Conservation (phyloP, 2,329 filamentous ascomycete species). For the Botrytis pseudocinerea region DNA sequence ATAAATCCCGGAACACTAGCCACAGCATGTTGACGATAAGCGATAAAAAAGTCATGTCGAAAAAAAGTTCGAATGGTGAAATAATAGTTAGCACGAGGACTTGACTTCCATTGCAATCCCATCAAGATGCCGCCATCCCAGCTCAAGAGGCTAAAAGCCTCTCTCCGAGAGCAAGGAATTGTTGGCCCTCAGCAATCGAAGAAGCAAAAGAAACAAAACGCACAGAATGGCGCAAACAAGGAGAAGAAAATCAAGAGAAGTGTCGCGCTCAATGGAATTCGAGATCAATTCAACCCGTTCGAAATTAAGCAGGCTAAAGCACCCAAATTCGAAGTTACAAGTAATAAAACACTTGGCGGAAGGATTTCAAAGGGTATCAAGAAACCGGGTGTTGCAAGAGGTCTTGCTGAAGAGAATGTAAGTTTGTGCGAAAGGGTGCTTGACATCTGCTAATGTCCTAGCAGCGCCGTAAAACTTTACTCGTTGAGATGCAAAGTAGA, state of each 20-base stretch:
- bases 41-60: slow-evolving; percentile 14
- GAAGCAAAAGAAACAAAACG: slow-evolving; percentile 80
- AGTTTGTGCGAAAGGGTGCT: slow-evolving; percentile 33
- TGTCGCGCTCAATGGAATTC: slow-evolving; percentile 78
- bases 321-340: slow-evolving; percentile 84
- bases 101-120: background rate
- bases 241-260: slow-evolving; percentile 77
- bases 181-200: slow-evolving; percentile 92
- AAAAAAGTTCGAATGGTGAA: slow-evolving; percentile 12
- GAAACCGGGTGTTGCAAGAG: slow-evolving; percentile 81
- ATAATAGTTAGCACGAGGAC: background rate
- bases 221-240: slow-evolving; percentile 62
- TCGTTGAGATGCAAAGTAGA: slow-evolving; percentile 73
- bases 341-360: slow-evolving; percentile 53
- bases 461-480: slow-evolving; percentile 28
- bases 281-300: slow-evolving; percentile 97
- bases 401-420: slow-evolving; percentile 81
- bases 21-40: slow-evolving; percentile 14
- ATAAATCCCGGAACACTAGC: background rate
- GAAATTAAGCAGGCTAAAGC: slow-evolving; percentile 81
- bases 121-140: slow-evolving; percentile 86
- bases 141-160: slow-evolving; percentile 91
- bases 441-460: slow-evolving; percentile 25
- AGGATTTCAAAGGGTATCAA: slow-evolving; percentile 59
- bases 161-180: slow-evolving; percentile 84